Base-by-base conservation (phyloP, 1,284 basidiomycete genomes). In the Apiotrichum brassicae region DNA sequence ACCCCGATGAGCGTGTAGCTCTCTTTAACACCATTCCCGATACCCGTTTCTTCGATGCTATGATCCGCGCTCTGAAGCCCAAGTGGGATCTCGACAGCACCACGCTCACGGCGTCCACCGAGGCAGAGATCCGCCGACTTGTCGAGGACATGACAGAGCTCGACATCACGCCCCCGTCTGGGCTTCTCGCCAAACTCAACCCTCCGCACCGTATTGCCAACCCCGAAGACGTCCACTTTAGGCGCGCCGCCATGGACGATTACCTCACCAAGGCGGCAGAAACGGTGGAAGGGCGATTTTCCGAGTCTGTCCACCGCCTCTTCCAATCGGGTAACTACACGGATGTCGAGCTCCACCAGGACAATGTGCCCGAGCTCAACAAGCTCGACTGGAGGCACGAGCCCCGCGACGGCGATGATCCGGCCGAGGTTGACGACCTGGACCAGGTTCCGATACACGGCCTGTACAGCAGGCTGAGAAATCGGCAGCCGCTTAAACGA, bases 21-120 rank as follows among this genome's bases (percentile, higher is more conserved):
- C 3, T 14, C 2, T 12, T 19, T 6, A n/a, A 22, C 32, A 32
- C 37, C 19, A 33, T 36, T 23, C 53, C 51, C 12, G 53, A 57
- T 23, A 48, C 51, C 23, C 42, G 43, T 4, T 64, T 59, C 46
- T 62, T 61, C 46, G 36, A 57, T 13, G 47, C 54, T 0, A 43
- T 60, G 14, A 54, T 60, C 19, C 28, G 38, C 1, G 59, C 56
- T 3, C 24, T 48, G 20, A 6, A n/a, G 6, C 14, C 23, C n/a
- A 33, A 36, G 14, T 57, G 49, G 46, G 3, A 33, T 5, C 43
- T 57, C 7, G n/a, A 30, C 23, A 26, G 5, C 19, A 11, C 22
- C 18, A 16, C 5, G 13, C 23, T 46, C 4, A 14, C 19, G 5
- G 13, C 5, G 16, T 12, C 7, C 3, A 13, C 20, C 11, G 23